Conservation (phyloP, 371 early-diverging fungal species). For the Thermomucor indicae-seudaticae region DNA sequence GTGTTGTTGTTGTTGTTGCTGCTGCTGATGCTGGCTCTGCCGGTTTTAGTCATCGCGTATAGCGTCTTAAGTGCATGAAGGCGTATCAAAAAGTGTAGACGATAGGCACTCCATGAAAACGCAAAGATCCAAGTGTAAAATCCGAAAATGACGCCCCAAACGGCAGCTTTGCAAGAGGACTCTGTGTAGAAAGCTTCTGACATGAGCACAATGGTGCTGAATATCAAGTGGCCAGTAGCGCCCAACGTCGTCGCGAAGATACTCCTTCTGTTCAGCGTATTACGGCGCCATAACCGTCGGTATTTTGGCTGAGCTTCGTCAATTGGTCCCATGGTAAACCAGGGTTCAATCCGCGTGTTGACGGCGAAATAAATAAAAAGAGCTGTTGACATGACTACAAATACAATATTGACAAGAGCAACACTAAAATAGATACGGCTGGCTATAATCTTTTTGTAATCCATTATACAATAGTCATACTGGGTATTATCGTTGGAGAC, state of each 20-base stretch:
- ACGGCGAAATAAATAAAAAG: constrained; percentile 2
- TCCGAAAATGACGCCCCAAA: constrained; percentile 28
- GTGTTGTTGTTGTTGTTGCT: neutral
- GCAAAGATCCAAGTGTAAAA: constrained; percentile 36
- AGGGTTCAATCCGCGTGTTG: neutral
- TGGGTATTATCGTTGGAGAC: neutral
- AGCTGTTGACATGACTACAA: constrained; percentile 11
- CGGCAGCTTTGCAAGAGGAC: constrained; percentile 17
- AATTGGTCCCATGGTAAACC: neutral
- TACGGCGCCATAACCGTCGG: constrained; percentile 2
- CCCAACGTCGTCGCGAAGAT: constrained; percentile 23
- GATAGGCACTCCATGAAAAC: constrained; percentile 21
- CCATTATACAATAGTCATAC: neutral
- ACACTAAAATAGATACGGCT: constrained; percentile 7
- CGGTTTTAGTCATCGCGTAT: neutral
- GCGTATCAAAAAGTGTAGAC: constrained; percentile 23
- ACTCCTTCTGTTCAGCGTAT: constrained; percentile 22
- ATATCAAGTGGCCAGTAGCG: constrained; percentile 30
- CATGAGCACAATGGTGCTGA: constrained; percentile 17
- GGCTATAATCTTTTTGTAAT: constrained; percentile 1
- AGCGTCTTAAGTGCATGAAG: constrained; percentile 22
- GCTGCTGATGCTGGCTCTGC: neutral
- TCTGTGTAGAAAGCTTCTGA: constrained; percentile 10
- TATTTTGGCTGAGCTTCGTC: constrained; percentile 3
- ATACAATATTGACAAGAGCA: constrained; percentile 5